phyloP scores from a whole-genome alignment of 371 early-diverging fungal species.

The Blakeslea trispora region DNA sequence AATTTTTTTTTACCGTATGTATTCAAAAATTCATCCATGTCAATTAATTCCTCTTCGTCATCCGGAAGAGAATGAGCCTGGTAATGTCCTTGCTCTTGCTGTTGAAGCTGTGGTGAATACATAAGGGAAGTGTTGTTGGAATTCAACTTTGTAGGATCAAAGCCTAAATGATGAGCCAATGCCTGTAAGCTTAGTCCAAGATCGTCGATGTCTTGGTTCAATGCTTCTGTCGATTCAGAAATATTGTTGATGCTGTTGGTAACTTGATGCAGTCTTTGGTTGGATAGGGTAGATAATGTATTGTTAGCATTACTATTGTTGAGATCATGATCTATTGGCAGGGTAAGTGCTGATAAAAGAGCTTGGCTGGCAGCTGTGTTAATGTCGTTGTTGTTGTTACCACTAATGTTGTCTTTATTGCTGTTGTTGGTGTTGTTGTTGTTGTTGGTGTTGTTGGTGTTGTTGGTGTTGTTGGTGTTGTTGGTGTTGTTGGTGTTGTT shows the following conservation, averaged over 20 bases:
- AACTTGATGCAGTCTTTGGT: conserved; percentile 11
- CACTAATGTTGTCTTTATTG: no score
- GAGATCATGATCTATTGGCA: neutral
- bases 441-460: no score
- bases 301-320: neutral
- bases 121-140: neutral
- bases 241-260: conserved; percentile 28
- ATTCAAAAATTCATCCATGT: conserved; percentile 40
- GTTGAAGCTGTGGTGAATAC: neutral
- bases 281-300: neutral
- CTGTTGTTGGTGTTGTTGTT: no score
- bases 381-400: no score
- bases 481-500: no score
- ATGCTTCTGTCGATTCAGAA: conserved; percentile 30
- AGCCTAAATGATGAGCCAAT: conserved; percentile 44
- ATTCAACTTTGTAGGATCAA: conserved; percentile 28
- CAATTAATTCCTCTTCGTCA: conserved; percentile 23
- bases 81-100: neutral
- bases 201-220: conserved; percentile 42
- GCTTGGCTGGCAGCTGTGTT: neutral
- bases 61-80: neutral
- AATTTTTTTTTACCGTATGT: conserved; percentile 35
- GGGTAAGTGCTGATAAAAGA: neutral
- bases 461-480: no score
- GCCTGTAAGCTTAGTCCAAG: conserved; percentile 39